phyloP scores from a whole-genome alignment of 139 green algal genomes.

The Chlamydomonas schloesseri region DNA sequence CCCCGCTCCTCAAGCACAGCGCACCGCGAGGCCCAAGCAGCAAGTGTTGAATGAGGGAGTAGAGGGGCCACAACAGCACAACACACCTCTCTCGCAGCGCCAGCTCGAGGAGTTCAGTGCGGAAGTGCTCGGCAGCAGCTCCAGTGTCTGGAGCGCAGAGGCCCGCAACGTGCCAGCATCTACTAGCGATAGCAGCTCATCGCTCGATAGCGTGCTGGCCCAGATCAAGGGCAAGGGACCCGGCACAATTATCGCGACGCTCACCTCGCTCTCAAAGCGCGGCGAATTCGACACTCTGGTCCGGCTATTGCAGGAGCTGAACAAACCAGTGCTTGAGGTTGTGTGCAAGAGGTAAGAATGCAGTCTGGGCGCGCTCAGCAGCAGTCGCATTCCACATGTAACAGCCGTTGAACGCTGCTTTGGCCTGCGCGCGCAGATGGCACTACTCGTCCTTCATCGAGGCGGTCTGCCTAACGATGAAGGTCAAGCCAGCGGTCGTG shows the following conservation, averaged over 20 bases:
- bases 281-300: constrained; percentile 8
- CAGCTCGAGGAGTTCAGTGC: constrained; percentile 13
- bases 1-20: neutral
- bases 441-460: constrained; percentile 3
- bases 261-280: neutral
- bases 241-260: neutral
- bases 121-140: neutral
- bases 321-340: neutral
- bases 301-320: constrained; percentile 11
- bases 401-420: neutral
- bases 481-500: constrained; percentile 16
- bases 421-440: neutral
- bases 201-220: neutral
- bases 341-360: neutral
- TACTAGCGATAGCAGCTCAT: neutral
- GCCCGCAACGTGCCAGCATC: neutral
- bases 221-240: neutral
- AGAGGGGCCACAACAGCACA: neutral
- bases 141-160: constrained; percentile 24
- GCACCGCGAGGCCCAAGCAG: too few relatives aligned
- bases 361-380: too few relatives aligned
- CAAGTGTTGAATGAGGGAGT: neutral
- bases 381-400: neutral
- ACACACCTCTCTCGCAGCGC: neutral
- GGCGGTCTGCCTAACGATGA: neutral